A percentile compares a stretch with the other conserved stretches of the same genome.
These are phyloP conservation scores for Phlyctochytrium planicorne DNA, from an alignment of 192 early-diverging fungal species.

Conservation along the genomic window DNA sequence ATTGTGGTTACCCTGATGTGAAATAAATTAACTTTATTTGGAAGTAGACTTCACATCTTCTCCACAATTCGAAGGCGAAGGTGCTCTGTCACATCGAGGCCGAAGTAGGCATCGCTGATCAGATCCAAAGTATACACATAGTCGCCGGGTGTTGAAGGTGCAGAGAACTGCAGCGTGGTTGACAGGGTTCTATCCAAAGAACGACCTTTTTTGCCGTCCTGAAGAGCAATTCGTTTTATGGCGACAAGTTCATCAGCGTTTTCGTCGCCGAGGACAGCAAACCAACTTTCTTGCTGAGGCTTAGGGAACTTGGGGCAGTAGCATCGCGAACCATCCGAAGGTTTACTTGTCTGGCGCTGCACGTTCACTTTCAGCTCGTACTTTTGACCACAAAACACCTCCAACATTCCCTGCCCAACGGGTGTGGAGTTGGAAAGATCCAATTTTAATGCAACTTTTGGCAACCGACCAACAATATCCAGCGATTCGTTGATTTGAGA, in stretches of 20 bases:
- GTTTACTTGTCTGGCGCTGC: no score
- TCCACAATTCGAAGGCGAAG: not conserved
- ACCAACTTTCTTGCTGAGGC: slow-evolving; percentile 92
- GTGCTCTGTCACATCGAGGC: slow-evolving; percentile 30
- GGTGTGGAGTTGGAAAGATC: slow-evolving; percentile 25
- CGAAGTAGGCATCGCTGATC: slow-evolving; percentile 75
- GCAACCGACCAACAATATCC: slow-evolving; percentile 34
- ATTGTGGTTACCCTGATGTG: slow-evolving; percentile 25
- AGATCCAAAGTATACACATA: slow-evolving; percentile 60
- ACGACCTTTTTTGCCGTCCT: not conserved
- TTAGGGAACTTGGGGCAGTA: slow-evolving; percentile 87
- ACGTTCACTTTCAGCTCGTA: slow-evolving; percentile 37
- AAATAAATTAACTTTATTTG: not conserved
- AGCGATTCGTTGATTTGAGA: slow-evolving; percentile 25
- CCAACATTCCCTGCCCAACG: slow-evolving; percentile 38
- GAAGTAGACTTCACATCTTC: no score
- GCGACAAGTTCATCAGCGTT: slow-evolving; percentile 68
- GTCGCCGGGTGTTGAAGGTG: slow-evolving; percentile 61
- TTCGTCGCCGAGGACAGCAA: slow-evolving; percentile 75
- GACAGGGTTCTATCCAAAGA: slow-evolving; percentile 27
- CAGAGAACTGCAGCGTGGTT: slow-evolving; percentile 56
- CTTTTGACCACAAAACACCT: slow-evolving; percentile 38
- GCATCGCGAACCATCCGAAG: slow-evolving; percentile 34
- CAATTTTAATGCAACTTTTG: slow-evolving; percentile 25
- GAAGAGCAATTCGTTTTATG: slow-evolving; percentile 72